Percentiles rank a stretch among this genome's conserved stretches.
phyloP scores from a whole-genome alignment of 2,329 filamentous ascomycete genomes.

The Aaosphaeria pasadenensis region DNA sequence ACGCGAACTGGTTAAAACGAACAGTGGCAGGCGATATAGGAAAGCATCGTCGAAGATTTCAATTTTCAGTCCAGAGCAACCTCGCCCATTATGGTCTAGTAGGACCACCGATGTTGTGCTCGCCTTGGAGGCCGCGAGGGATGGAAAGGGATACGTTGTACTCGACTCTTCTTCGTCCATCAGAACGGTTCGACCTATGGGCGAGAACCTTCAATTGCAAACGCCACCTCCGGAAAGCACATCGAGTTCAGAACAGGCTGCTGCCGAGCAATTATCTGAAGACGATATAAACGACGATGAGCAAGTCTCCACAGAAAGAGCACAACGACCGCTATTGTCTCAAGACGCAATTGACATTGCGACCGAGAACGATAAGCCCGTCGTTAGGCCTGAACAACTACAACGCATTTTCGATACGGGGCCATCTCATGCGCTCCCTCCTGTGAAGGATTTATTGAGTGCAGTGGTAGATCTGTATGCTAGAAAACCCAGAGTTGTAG shows the following conservation, averaged over 20 bases:
- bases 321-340: conserved; percentile 4
- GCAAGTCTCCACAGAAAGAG: conserved; percentile 17
- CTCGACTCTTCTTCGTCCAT: conserved; percentile 76
- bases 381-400: conserved; percentile 67
- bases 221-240: conserved; percentile 32
- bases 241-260: not conserved
- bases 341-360: not conserved
- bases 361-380: conserved; percentile 51
- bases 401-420: conserved; percentile 66
- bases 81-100: conserved; percentile 57
- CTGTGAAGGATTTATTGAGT: conserved; percentile 73
- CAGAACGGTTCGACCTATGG: conserved; percentile 43
- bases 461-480: conserved; percentile 66
- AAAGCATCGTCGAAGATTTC: conserved; percentile 49
- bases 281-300: conserved; percentile 5
- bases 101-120: conserved; percentile 59
- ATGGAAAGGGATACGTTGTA: conserved; percentile 69
- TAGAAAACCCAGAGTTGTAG: conserved; percentile 47
- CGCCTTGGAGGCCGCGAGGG: conserved; percentile 62
- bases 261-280: conserved; percentile 4
- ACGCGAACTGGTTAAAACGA: conserved; percentile 24
- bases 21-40: conserved; percentile 26
- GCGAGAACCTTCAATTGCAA: conserved; percentile 21
- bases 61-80: conserved; percentile 63
- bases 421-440: conserved; percentile 66